Base-by-base conservation (phyloP, 306 rosid genomes). In the Erythrophleum fordii region DNA sequence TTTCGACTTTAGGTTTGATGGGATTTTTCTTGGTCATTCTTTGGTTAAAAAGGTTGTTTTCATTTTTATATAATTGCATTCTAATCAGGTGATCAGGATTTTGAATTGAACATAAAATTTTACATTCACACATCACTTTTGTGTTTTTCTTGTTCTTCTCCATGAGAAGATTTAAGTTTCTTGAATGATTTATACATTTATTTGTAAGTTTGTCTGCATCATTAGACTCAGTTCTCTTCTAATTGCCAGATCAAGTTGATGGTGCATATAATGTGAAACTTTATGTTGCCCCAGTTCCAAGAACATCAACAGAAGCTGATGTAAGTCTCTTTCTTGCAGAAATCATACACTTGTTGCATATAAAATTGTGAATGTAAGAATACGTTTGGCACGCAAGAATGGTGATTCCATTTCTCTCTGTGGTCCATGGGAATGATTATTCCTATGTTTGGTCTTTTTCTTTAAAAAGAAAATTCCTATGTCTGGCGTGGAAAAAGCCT, bases 201-300 rank as follows among this genome's bases (percentile, higher is more conserved):
- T 58, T 34, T 35, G 35, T 17, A 37, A 42, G 18, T 14, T 35
- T 29, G 45, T 20, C 17, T 42, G 80, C 37, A 55, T 37, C 7
- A 17, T 25, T 53, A 10, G 69, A 20, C 48, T 73, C 52, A 39
- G 2, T 52, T 53, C 67, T 69, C n/a, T 81, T 14, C 22, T 42
- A 11, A 28, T 52, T 75, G 58, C 69, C 80, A 90, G 99, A 91
- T 88, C 85, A 71, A 75, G 34, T 82, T 13, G 94, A 89, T 49
- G 74, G 69, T 56, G 23, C 51, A 5, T 52, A 67, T 78, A 84
- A 72, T 62, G 92, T 79, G 1, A 95, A 90, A 86, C 90, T 95
- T 56, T 92, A 95, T 76, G 92, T 93, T 83, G 91, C 91, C 12
- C 95, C 91, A 13, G 90, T 95, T 87, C 89, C 97, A 0, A 86